Evolutionary conservation across 2,329 filamentous ascomycete genomes (phyloP).

Genomic region (Penicillium sp.): DNA sequence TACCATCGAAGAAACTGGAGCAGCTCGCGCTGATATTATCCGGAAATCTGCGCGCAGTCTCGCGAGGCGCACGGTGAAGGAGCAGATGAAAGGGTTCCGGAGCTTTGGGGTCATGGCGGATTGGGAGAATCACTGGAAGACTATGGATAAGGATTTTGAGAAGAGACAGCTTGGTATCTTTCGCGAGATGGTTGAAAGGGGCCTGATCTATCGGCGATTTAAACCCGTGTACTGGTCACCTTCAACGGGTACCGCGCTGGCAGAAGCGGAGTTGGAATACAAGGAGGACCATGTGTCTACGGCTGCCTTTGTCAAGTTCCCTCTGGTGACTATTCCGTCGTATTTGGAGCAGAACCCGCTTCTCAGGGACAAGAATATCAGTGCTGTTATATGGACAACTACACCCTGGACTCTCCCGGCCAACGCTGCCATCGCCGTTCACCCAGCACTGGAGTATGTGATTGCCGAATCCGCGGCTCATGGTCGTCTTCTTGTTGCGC

Average conservation of each 20-base stretch:
- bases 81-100: conserved; percentile 64
- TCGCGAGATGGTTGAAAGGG: conserved; percentile 65
- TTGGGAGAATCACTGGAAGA: conserved; percentile 66
- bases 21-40: conserved; percentile 53
- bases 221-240: conserved; percentile 71
- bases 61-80: conserved; percentile 60
- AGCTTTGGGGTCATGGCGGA: conserved; percentile 69
- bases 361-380: conserved; percentile 59
- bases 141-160: conserved; percentile 67
- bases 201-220: conserved; percentile 64
- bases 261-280: conserved; percentile 69
- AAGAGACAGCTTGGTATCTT: conserved; percentile 65
- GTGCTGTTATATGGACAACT: conserved; percentile 96
- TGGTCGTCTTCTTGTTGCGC: conserved; percentile 71
- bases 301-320: conserved; percentile 75
- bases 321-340: conserved; percentile 58
- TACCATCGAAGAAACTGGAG: conserved; percentile 29
- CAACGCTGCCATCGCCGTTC: conserved; percentile 86
- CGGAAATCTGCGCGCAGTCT: conserved; percentile 60
- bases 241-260: conserved; percentile 66
- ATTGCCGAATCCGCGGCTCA: conserved; percentile 64
- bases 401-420: conserved; percentile 97
- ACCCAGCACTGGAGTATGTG: conserved; percentile 73
- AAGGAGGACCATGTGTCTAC: conserved; percentile 64
- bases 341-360: conserved; percentile 47